Base-by-base conservation (phyloP, 805 yeast species). In the Nematodospora valgi region DNA sequence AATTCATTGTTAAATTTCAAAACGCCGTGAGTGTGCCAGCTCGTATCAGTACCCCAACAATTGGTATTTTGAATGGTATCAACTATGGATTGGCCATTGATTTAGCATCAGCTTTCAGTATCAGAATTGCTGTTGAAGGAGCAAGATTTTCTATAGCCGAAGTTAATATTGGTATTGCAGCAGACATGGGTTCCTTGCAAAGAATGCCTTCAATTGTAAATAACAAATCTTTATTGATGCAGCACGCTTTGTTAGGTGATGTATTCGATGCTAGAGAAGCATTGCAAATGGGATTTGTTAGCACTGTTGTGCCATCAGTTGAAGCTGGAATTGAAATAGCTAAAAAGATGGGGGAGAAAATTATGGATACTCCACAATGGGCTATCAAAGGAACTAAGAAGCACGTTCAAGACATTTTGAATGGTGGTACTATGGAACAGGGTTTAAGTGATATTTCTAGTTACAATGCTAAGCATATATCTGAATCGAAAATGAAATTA, bases 121-220 rank as follows among this genome's bases (percentile, higher is more conserved):
- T 84, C 16, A 69, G 89, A 34, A 54, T 79, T 9, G 76, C 78
- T 8, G 59, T 78, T 3, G 58, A 59, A 20, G 82, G 74, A 43
- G 70, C 74, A 10, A 58, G 51, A 25, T 67, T 82, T 44, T 70
- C 82, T 27, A 73, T 85, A 38, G 74, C 82, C 38, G 94, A 84
- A 58, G 77, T 83, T 40, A 75, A 78, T 42, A 67, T 84, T 35
- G 93, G 91, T 3, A 68, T 85, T 51, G 73, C 85, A 24, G 88
- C 93, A 2, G 93, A 85, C 52, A 81, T 84, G 49, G 94, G 94
- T 4, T 70, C 85, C 1, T 62, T 84, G 39, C 89, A 84, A 57
- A 67, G 91, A 50, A 49, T 82, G 38, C 81, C 86, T 4, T 49
- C 51, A 13, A 38, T 79, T 1, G 70, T 72, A 13, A 70, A 70